Evolutionary conservation across 2,329 filamentous ascomycete species (phyloP).

Genomic region (Macrophomina phaseolina): DNA sequence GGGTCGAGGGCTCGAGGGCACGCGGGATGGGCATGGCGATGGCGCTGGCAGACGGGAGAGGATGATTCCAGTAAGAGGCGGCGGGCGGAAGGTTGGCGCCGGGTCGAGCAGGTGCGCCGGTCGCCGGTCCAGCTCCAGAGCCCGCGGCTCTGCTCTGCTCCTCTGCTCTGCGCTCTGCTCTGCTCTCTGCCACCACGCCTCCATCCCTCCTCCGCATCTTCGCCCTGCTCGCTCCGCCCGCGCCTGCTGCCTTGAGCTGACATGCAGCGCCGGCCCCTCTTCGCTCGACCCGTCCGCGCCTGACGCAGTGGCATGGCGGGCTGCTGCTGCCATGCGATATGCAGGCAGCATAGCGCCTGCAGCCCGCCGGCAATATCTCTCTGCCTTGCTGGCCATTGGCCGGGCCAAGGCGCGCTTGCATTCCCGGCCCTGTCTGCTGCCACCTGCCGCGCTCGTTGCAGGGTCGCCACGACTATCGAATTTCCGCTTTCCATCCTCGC

Average conservation of each 20-base stretch:
- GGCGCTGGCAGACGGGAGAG: constrained; percentile 2
- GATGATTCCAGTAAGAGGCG: not conserved
- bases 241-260: not conserved
- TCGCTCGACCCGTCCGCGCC: not conserved
- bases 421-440: too few relatives aligned
- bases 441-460: constrained; percentile 19
- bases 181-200: too few relatives aligned
- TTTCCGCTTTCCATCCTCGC: not conserved
- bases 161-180: too few relatives aligned
- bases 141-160: not conserved
- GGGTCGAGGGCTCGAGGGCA: not conserved
- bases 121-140: not conserved
- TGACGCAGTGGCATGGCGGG: not conserved
- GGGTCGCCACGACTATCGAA: constrained; percentile 12
- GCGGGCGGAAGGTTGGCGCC: not conserved
- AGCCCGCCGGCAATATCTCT: not conserved
- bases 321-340: not conserved
- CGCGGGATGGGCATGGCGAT: constrained; percentile 1
- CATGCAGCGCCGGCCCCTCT: not conserved
- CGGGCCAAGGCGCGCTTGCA: constrained; percentile 4
- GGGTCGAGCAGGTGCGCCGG: not conserved
- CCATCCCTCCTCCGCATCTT: not conserved
- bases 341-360: not conserved
- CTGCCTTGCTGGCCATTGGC: not conserved
- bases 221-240: not conserved